Evolutionary conservation across 148 eudicot genomes (phyloP).

Genomic region (Salicornia ramosissima): DNA sequence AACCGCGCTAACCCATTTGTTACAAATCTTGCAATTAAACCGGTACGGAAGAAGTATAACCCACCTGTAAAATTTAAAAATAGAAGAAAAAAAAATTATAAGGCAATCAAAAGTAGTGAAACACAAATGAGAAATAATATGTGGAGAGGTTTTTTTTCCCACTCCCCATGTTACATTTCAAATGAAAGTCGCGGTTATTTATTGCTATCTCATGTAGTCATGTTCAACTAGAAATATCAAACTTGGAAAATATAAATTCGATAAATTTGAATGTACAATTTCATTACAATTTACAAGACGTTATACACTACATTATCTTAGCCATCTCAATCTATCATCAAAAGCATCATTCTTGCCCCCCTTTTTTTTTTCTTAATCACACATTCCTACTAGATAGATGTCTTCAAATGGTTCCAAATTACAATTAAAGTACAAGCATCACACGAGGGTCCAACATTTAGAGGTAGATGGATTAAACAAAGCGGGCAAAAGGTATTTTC

Average conservation of each 20-base stretch:
- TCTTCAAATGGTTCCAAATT: background rate
- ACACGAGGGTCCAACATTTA: constrained; percentile 31
- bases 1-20: too few species aligned
- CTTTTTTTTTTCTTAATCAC: background rate
- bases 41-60: too few species aligned
- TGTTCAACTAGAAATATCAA: too few species aligned
- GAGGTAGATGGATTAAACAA: constrained; percentile 38
- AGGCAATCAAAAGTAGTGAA: too few species aligned
- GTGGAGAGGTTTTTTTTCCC: too few species aligned
- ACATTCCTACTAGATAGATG: background rate
- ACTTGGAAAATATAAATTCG: background rate
- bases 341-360: background rate
- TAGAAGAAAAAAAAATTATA: too few species aligned
- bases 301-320: background rate
- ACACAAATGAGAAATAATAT: too few species aligned
- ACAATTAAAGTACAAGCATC: background rate
- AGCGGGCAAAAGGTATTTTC: constrained; percentile 42
- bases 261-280: background rate
- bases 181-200: too few species aligned
- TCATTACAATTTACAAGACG: background rate
- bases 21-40: too few species aligned
- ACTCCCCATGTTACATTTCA: too few species aligned
- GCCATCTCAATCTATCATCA: background rate
- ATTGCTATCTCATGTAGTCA: too few species aligned
- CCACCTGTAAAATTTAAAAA: too few species aligned